Evolutionary conservation across 2,329 filamentous ascomycete species (phyloP), one percentile per base, ranked within the genome.

Genomic region (Paracoccidioides lutzii): DNA sequence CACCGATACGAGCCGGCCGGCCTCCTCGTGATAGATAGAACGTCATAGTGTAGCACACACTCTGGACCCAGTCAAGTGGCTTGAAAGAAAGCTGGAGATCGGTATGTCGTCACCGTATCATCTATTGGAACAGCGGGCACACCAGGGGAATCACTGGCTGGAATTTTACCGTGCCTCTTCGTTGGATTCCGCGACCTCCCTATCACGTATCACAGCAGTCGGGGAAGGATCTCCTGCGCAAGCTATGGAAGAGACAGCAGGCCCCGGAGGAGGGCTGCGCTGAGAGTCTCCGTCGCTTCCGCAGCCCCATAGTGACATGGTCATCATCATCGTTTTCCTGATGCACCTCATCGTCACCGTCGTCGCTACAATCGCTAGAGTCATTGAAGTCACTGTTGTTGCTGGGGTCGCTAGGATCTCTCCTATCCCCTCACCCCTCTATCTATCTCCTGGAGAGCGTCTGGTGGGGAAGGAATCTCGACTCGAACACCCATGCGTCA

Each of bases 31-130:
- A n/a, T n/a, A n/a, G 41, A 46, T 45, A 54, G 33, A 54, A 54
- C 46, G 52, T 54, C 46, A 54, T 45, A 54, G 52, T 54, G 30
- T 54, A 54, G 30, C n/a, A n/a, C 37, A 53, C 50, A 53, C 50
- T 53, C 30, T 53, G 37, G 32, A 53, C 38, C 41, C 38, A 38
- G 7, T 40, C 15, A 53, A 4, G 37, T 53, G 22, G 41, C 50
- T 53, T 53, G 22, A 53, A 53, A 53, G 41, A 40, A 53, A 41
- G 50, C 41, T 9, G 37, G 30, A 53, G n/a, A 53, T 22, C 32
- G 37, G 32, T 53, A 53, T 53, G n/a, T 43, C 50, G 6, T 43
- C 50, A 53, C 28, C 22, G 15, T 41, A 53, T 53, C 37, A 43
- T 53, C 37, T 53, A 12, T 15, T 53, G 50, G 22, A 22, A 32